Evolutionary conservation across 75 land plant species (phyloP).

Genomic region (Selaginella moellendorffii): DNA sequence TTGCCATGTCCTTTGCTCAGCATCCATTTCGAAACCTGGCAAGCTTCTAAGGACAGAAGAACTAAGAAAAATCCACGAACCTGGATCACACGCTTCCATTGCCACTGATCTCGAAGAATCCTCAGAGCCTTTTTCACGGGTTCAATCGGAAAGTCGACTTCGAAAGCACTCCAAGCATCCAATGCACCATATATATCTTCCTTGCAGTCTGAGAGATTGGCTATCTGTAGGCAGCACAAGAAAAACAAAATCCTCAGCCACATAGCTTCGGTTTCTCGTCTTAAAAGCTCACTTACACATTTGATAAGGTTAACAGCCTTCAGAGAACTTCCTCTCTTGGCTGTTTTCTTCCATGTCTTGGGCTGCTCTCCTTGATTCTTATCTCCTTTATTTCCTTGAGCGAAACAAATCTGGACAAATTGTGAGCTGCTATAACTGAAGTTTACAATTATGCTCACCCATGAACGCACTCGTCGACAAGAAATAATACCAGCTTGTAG

Average conservation of each 20-base stretch:
- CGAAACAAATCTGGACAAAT: neutral
- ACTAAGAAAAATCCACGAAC: too few species aligned
- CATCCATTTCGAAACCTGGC: neutral
- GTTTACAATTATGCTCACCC: too few species aligned
- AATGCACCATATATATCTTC: constrained; percentile 95
- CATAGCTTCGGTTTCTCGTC: neutral
- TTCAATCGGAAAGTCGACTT: constrained; percentile 82
- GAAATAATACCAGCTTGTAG: neutral
- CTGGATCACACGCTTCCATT: constrained; percentile 96
- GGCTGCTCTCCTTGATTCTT: neutral
- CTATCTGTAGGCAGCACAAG: constrained; percentile 32
- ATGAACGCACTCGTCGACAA: neutral
- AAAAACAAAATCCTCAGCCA: too few species aligned
- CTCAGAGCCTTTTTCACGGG: constrained; percentile 83
- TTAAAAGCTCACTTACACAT: neutral
- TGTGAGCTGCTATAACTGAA: too few species aligned
- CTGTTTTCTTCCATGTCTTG: neutral
- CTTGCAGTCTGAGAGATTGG: constrained; percentile 65
- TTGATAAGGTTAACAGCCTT: neutral
- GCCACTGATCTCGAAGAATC: constrained; percentile 38
- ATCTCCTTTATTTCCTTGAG: neutral
- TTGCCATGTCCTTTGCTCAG: neutral
- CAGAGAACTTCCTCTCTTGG: neutral
- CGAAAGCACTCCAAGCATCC: constrained; percentile 94
- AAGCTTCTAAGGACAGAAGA: neutral